Conservation (phyloP, 495 filamentous ascomycete genomes). For the Penicillium angulare region DNA sequence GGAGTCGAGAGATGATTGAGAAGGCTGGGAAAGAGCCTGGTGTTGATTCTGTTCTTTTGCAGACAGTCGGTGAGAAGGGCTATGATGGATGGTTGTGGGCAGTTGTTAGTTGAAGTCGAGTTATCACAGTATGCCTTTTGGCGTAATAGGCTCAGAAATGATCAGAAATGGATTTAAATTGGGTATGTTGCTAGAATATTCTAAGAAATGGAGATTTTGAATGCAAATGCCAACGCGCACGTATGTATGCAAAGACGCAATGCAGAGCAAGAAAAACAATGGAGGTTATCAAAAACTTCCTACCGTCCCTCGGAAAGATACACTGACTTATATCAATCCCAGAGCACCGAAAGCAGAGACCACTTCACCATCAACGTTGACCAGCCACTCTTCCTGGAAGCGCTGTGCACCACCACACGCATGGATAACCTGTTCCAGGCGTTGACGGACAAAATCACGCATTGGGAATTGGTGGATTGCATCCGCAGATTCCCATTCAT, state of each 20-base stretch:
- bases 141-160: neutral
- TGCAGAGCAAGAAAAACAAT: neutral
- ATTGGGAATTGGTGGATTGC: slow-evolving; percentile 69
- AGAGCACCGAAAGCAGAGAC: slow-evolving; percentile 63
- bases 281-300: no score
- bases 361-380: slow-evolving; percentile 85
- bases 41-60: no score
- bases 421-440: slow-evolving; percentile 63
- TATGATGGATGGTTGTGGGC: no score
- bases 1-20: no score
- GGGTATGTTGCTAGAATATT: slow-evolving; percentile 1
- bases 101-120: no score
- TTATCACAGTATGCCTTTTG: no score
- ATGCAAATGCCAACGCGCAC: neutral
- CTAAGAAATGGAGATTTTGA: neutral
- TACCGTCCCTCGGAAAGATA: no score
- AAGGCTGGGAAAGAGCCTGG: no score
- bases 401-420: slow-evolving; percentile 66
- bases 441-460: slow-evolving; percentile 65
- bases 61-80: no score
- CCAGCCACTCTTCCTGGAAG: slow-evolving; percentile 77
- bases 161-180: neutral
- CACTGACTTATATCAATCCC: slow-evolving; percentile 32
- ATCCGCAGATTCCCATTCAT: slow-evolving; percentile 59
- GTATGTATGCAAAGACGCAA: neutral